Percentiles rank a stretch among this genome's conserved stretches.
Conservation (phyloP, 306 rosid genomes). For the Castanea crenata region DNA sequence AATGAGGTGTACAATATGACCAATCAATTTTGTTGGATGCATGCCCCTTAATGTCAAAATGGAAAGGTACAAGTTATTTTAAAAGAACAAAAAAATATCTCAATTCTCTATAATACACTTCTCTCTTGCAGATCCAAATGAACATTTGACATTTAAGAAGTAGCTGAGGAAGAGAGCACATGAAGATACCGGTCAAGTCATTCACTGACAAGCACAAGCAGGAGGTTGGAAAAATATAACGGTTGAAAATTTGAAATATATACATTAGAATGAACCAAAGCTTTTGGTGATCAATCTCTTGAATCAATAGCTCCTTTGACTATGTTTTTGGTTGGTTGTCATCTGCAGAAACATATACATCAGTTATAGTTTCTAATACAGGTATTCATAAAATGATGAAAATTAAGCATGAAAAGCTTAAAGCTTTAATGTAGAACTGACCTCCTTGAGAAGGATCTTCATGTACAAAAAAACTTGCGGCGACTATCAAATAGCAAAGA, state of each 20-base stretch:
- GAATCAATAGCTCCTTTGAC: constrained; percentile 3
- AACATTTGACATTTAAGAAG: constrained; percentile 1
- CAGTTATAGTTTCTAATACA: neutral
- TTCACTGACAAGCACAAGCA: constrained; percentile 21
- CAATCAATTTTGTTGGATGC: neutral
- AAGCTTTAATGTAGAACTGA: neutral
- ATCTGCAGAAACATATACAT: constrained; percentile 6
- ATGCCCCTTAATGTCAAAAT: neutral
- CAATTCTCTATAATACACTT: neutral
- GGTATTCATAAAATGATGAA: neutral
- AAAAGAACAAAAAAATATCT: neutral
- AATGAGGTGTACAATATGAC: neutral
- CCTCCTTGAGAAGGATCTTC: constrained; percentile 45
- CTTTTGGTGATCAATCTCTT: constrained; percentile 4
- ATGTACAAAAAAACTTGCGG: constrained; percentile 83
- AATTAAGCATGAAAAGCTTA: neutral
- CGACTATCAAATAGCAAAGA: constrained; percentile 77
- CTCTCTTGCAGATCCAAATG: neutral
- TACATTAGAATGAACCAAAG: neutral
- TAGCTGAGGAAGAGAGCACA: constrained; percentile 4
- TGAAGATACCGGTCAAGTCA: neutral
- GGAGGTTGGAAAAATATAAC: neutral
- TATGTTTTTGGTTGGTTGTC: constrained; percentile 5
- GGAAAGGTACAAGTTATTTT: neutral
- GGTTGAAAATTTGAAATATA: too few species aligned